Percentiles rank a stretch among this genome's conserved stretches.
These are phyloP conservation scores for Neoboletus magnificus DNA, from an alignment of 768 basidiomycete genomes.

Conservation along the genomic window DNA sequence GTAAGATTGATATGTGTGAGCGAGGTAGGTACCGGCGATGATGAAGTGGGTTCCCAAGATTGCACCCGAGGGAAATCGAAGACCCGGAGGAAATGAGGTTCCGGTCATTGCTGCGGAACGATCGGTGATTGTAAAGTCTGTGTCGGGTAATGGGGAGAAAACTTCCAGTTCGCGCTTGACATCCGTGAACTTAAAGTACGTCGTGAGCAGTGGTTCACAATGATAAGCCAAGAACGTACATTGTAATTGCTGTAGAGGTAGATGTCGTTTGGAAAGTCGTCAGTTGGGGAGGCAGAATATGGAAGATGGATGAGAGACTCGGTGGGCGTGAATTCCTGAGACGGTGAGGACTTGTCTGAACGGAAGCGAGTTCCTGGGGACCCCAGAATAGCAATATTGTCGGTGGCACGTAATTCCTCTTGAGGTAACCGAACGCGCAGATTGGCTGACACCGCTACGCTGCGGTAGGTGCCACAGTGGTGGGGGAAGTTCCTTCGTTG, in stretches of 20 bases:
- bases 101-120: slow-evolving; percentile 80
- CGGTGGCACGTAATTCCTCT: slow-evolving; percentile 48
- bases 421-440: slow-evolving; percentile 66
- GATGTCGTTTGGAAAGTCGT: slow-evolving; percentile 80
- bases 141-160: slow-evolving; percentile 74
- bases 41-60: slow-evolving; percentile 89
- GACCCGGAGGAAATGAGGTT: slow-evolving; percentile 82
- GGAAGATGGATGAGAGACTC: slow-evolving; percentile 68
- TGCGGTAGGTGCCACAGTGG: slow-evolving; percentile 96
- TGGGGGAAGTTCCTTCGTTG: slow-evolving; percentile 77
- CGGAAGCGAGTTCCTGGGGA: slow-evolving; percentile 60
- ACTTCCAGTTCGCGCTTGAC: slow-evolving; percentile 95
- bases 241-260: slow-evolving; percentile 97
- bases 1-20: slow-evolving; percentile 90
- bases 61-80: slow-evolving; percentile 94
- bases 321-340: slow-evolving; percentile 51
- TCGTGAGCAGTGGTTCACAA: slow-evolving; percentile 5
- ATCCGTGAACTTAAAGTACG: slow-evolving; percentile 70
- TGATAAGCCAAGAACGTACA: slow-evolving; percentile 42
- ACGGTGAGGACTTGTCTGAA: slow-evolving; percentile 39
- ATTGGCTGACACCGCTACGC: slow-evolving; percentile 78
- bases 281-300: slow-evolving; percentile 68
- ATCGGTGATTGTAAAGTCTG: slow-evolving; percentile 76
- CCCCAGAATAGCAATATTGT: slow-evolving; percentile 44
- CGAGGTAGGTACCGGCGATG: slow-evolving; percentile 93